Evolutionary conservation across 1,284 basidiomycete genomes (phyloP), one percentile per base, ranked within the genome.

Genomic region (Fistulinella staudtii): DNA sequence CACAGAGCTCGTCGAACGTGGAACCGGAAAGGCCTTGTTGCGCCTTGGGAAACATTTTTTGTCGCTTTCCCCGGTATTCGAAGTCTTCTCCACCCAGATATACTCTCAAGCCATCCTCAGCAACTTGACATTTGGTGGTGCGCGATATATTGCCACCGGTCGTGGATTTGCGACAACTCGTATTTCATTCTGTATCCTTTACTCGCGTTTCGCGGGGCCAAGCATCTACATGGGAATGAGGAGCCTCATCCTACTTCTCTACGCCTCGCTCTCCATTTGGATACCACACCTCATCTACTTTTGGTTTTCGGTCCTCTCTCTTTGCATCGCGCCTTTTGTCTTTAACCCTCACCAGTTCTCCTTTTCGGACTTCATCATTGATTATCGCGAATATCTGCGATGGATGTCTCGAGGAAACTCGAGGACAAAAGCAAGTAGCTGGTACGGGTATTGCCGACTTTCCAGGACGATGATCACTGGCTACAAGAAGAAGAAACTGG

Each of bases 291-390:
- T 97, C 57, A 89, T 95, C 71, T 97, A 97, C 77, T 97, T 97
- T 82, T 97, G 93, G 93, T 76, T 89, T 63, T 93, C 90, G 14
- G 88, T 93, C 48, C 68, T 93, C 45, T 92, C 93, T 34, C 79
- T 96, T 14, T 94, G 90, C 67, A 78, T 96, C 53, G 92, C 94
- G 24, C 93, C 94, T 2, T 97, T 96, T 81, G 58, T 97, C 50
- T 96, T 97, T 80, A 97, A 97, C 70, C 94, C 94, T 10, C 94
- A 97, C 70, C 94, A 97, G 66, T 97, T 97, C 79, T 90, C 91
- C 18, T 90, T 85, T 65, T 70, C 89, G 56, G 93, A 97, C 69
- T 97, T 96, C 70, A 87, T 97, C 69, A 93, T 97, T 64, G 94
- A 97, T 68, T 97, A 97, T 68, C 85, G 93, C 54, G 93, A 97